Evolutionary conservation across 2,329 filamentous ascomycete genomes (phyloP), one percentile per base, ranked within the genome.

Genomic region (Nemania sp.): DNA sequence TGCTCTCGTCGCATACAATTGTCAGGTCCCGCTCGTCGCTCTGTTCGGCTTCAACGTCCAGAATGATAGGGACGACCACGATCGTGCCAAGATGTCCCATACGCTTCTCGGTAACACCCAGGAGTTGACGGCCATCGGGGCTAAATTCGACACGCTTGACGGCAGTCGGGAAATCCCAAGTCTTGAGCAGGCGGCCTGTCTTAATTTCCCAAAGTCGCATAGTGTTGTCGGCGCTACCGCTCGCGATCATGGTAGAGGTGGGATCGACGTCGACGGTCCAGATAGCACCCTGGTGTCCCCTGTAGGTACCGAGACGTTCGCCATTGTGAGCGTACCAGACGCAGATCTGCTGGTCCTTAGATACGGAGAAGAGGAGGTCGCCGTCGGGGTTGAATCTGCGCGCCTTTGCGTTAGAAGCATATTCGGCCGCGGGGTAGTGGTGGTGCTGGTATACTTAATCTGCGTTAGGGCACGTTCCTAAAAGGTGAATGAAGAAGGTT

Each of bases 221-320:
- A 52, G 95, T 98, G 87, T 98, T 98, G 86, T 99, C 96, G 82
- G 96, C 96, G 76, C 94, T 96, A 77, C 96, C 96, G 70, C 93
- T 97, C 79, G 95, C 96, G 79, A 98, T 91, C 79, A 99, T 89
- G 77, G 92, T 93, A 72, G 92, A 93, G 77, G 94, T 94, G 73
- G 95, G 94, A 84, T 97, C 93, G 79, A 97, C 92, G 80, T 99
- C 96, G 82, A 99, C 92, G 71, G 96, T 98, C 96, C 96, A 99
- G 85, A 99, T 92, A 77, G 96, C 95, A 84, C 96, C 96, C 82
- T 97, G 92, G 84, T 99, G 96, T 81, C 96, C 96, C 80, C 93
- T 91, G 86, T 98, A 99, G 76, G 95, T 96, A 78, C 96, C 96
- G 77, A 98, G 88, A 78, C 96, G 92, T 87, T 99, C 96, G 84